Percentiles rank a stretch among this genome's conserved stretches.
phyloP scores from a whole-genome alignment of 371 early-diverging fungal genomes.

The Gilbertella persicaria region DNA sequence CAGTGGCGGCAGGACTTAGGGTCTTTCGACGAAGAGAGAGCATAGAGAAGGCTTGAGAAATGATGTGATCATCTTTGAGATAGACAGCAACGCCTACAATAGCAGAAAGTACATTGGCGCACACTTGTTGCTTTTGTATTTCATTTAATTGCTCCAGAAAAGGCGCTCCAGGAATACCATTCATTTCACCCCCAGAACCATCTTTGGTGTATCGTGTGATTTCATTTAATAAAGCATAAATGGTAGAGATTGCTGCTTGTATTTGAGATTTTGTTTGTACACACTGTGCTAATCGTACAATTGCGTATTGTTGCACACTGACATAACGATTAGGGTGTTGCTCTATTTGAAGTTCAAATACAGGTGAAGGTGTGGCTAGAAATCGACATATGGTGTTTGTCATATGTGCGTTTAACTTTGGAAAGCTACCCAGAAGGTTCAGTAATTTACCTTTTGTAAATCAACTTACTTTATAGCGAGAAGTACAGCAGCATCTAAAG shows the following conservation, averaged over 20 bases:
- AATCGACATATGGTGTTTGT: constrained; percentile 59
- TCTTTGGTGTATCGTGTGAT: constrained; percentile 48
- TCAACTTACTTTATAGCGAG: constrained; percentile 59
- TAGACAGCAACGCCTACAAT: constrained; percentile 67
- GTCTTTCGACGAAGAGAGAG: constrained; percentile 57
- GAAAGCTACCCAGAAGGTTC: constrained; percentile 40
- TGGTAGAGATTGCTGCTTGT: constrained; percentile 55
- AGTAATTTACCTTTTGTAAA: not conserved
- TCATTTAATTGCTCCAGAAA: constrained; percentile 37
- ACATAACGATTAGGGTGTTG: constrained; percentile 16
- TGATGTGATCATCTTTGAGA: constrained; percentile 62
- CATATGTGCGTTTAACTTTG: constrained; percentile 37
- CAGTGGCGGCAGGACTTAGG: constrained; percentile 48
- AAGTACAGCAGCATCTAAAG: constrained; percentile 60
- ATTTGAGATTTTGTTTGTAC: constrained; percentile 28
- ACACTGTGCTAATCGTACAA: constrained; percentile 60
- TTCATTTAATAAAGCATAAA: constrained; percentile 59
- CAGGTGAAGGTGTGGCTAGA: constrained; percentile 62
- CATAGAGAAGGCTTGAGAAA: constrained; percentile 65
- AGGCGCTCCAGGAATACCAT: constrained; percentile 37
- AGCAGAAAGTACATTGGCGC: constrained; percentile 58
- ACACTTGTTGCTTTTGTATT: constrained; percentile 56
- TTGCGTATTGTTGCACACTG: constrained; percentile 57
- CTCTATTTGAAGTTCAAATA: constrained; percentile 50
- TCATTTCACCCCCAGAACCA: constrained; percentile 10